Evolutionary conservation across 192 early-diverging fungal genomes (phyloP), one percentile per base, ranked within the genome.

Genomic region (Rhizophagus prolifer): DNA sequence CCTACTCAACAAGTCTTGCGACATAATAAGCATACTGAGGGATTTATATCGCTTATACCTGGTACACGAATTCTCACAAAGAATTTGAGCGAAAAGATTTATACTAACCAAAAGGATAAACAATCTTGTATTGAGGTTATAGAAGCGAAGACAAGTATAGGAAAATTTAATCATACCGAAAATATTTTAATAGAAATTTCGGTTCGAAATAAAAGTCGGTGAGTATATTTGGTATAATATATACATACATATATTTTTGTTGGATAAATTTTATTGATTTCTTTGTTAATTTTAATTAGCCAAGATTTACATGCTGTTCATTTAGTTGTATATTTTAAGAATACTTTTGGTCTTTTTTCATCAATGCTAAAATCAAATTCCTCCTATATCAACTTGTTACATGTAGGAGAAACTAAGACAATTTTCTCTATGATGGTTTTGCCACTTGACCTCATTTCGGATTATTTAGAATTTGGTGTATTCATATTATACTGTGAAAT

Each of bases 251-350:
- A 9, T 7, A 4, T n/a, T n/a, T n/a, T 41, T n/a, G 5, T 23
- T 38, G 9, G 41, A 21, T 10, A 16, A n/a, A 21, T 41, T 16
- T 41, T 14, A 67, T 38, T 23, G 21, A 41, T n/a, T 10, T n/a
- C 28, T 9, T 38, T 36, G 3, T 21, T 38, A n/a, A 41, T 41
- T n/a, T 41, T 67, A 34, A 34, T 21, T 67, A 67, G 65, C 31
- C 30, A 67, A 38, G 65, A 67, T 10, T 36, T 67, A n/a, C 12
- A 41, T n/a, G 31, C 65, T 38, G 34, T 67, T 23, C 65, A 67
- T 67, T 44, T 67, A 36, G 31, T 38, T 21, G n/a, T n/a, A 10
- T 67, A 67, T 67, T 38, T 67, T 38, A 67, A 41, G 31, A 67
- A 41, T n/a, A 67, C 65, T n/a, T 67, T 16, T n/a, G 13, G 16